These are phyloP conservation scores for Penicillium vulpinum DNA, from an alignment of 2,329 filamentous ascomycete species.

Conservation along the genomic window DNA sequence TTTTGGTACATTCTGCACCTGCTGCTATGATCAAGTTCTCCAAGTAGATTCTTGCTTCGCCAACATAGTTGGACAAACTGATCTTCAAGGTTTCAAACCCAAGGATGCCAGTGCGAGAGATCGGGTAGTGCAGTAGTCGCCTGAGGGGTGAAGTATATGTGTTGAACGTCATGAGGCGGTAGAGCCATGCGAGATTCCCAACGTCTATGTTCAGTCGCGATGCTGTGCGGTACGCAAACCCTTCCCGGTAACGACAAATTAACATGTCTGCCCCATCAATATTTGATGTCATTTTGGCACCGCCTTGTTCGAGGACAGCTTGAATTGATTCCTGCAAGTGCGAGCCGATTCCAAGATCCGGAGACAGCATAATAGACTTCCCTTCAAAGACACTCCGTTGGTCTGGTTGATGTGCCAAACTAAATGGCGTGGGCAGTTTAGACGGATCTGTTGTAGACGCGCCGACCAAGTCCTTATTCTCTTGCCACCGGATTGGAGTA, in stretches of 20 bases:
- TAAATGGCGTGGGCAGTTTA: constrained; percentile 35
- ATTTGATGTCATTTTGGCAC: constrained; percentile 65
- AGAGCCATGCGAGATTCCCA: constrained; percentile 91
- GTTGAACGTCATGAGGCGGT: constrained; percentile 84
- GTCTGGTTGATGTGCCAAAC: constrained; percentile 39
- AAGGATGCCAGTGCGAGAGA: constrained; percentile 73
- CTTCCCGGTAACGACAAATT: constrained; percentile 84
- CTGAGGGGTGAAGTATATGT: constrained; percentile 82
- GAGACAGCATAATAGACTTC: constrained; percentile 74
- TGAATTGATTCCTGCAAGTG: constrained; percentile 68
- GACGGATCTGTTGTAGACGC: constrained; percentile 60
- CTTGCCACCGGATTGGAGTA: constrained; percentile 57
- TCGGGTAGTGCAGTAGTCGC: constrained; percentile 84
- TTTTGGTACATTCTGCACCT: constrained; percentile 89
- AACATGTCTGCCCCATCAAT: constrained; percentile 76
- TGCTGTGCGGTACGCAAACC: constrained; percentile 72
- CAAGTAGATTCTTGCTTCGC: constrained; percentile 87
- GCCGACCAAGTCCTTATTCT: constrained; percentile 64
- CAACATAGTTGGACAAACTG: constrained; percentile 93
- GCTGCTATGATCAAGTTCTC: constrained; percentile 85
- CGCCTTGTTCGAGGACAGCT: constrained; percentile 69
- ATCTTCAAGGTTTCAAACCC: constrained; percentile 77
- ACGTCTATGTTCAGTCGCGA: constrained; percentile 78
- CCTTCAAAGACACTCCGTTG: constrained; percentile 73
- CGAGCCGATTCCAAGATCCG: constrained; percentile 69